phyloP scores from a whole-genome alignment of 106 monocot genomes.

The Platanthera guangdongensis region DNA sequence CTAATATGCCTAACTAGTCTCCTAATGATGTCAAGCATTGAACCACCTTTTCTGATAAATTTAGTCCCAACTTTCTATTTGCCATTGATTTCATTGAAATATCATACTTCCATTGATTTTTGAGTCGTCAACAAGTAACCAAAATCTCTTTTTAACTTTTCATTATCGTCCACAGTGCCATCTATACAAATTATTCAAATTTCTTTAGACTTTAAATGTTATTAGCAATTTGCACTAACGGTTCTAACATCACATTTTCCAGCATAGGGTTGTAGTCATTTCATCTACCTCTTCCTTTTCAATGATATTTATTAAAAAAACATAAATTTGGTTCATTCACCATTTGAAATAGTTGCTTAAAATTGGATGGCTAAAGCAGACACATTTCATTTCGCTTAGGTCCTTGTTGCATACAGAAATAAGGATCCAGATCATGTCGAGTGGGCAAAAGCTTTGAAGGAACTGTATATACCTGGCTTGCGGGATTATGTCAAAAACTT shows the following conservation, averaged over 20 bases:
- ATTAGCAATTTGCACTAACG: neutral
- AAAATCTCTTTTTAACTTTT: neutral
- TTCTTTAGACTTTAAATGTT: neutral
- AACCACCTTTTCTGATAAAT: neutral
- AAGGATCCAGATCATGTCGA: constrained; percentile 80
- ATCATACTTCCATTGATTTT: neutral
- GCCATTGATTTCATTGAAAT: neutral
- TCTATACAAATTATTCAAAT: neutral
- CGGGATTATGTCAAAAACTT: constrained; percentile 78
- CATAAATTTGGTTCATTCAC: too few relatives aligned
- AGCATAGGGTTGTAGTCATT: neutral
- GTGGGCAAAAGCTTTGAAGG: constrained; percentile 94
- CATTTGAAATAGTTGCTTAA: neutral
- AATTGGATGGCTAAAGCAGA: neutral
- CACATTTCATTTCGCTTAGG: constrained; percentile 17
- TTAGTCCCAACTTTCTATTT: neutral
- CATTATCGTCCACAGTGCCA: neutral
- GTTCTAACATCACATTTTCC: neutral
- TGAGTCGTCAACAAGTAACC: neutral
- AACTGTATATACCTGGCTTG: constrained; percentile 77
- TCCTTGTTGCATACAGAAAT: constrained; percentile 87
- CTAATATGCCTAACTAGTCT: neutral
- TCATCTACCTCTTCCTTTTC: neutral
- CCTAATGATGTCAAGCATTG: neutral
- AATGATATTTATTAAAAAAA: too few relatives aligned